These are phyloP conservation scores for Plectosphaerella sp. DNA, from an alignment of 2,329 filamentous ascomycete species.

Conservation along the genomic window DNA sequence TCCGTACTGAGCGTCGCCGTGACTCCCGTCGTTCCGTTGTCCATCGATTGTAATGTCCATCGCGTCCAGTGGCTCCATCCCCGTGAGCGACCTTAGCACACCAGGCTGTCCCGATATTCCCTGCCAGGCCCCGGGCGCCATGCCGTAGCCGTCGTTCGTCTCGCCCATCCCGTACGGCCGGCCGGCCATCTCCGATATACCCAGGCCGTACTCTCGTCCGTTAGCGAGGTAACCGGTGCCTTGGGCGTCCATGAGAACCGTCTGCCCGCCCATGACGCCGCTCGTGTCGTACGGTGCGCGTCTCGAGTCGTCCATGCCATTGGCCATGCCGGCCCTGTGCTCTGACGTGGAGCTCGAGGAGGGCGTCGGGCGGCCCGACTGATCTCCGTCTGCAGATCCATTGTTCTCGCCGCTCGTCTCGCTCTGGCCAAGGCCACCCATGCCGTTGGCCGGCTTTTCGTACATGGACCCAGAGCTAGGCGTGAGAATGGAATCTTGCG, in stretches of 20 bases:
- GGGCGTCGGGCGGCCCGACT: constrained; percentile 53
- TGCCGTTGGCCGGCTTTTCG: constrained; percentile 23
- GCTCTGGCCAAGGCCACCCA: constrained; percentile 31
- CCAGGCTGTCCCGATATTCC: constrained; percentile 35
- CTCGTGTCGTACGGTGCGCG: background rate
- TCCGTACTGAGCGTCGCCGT: background rate
- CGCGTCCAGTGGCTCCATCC: constrained; percentile 55
- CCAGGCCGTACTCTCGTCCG: constrained; percentile 28
- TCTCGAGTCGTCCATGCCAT: background rate
- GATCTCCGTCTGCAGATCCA: constrained; percentile 43
- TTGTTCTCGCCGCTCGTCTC: constrained; percentile 40
- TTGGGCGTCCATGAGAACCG: background rate
- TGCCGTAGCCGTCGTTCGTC: constrained; percentile 32
- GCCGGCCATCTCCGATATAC: constrained; percentile 23
- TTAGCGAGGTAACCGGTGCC: background rate
- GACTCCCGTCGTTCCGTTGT: constrained; percentile 10
- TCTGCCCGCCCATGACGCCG: background rate
- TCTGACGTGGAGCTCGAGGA: constrained; percentile 51
- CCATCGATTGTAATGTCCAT: constrained; percentile 45
- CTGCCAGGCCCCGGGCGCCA: constrained; percentile 38
- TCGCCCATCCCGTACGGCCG: constrained; percentile 29
- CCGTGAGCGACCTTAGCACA: constrained; percentile 53
- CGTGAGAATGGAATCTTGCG: constrained; percentile 8
- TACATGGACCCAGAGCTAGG: constrained; percentile 18
- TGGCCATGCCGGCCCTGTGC: constrained; percentile 19